A percentile compares a stretch with the other conserved stretches of the same genome.
Conservation (phyloP, 208 protist species). For the Trypanosoma platydactyli region DNA sequence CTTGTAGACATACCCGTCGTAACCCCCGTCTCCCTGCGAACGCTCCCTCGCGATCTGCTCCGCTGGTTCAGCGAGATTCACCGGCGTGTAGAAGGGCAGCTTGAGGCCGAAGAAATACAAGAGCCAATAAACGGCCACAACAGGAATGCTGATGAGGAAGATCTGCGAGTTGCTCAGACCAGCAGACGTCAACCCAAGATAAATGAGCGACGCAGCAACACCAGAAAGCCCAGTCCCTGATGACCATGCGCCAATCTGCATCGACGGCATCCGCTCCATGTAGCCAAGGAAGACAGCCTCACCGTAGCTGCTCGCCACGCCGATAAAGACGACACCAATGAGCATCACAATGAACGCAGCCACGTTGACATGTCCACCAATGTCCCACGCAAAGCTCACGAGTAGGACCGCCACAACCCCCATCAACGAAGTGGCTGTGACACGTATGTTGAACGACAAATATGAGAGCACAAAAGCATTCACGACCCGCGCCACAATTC, state of each 20-base stretch:
- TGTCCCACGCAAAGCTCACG: conserved; percentile 55
- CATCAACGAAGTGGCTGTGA: conserved; percentile 47
- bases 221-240: conserved; percentile 89
- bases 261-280: conserved; percentile 76
- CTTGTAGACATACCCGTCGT: conserved; percentile 9
- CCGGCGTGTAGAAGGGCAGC: conserved; percentile 17
- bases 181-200: conserved; percentile 59
- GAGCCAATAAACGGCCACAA: conserved; percentile 64
- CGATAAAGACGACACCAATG: conserved; percentile 65
- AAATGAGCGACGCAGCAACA: conserved; percentile 72
- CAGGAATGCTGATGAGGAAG: conserved; percentile 77
- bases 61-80: neutral
- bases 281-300: conserved; percentile 78
- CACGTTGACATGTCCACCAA: conserved; percentile 49
- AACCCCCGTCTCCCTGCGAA: neutral
- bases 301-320: conserved; percentile 70
- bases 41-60: neutral
- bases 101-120: conserved; percentile 71
- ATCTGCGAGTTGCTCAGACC: conserved; percentile 47
- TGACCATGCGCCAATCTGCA: conserved; percentile 82
- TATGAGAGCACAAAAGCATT: conserved; percentile 77
- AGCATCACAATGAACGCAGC: conserved; percentile 65
- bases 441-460: conserved; percentile 72
- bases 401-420: conserved; percentile 77
- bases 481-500: conserved; percentile 65